A percentile compares a stretch with the other conserved stretches of the same genome.
phyloP scores from a whole-genome alignment of 2,329 filamentous ascomycete species.

The Aspergillus sclerotialis region DNA sequence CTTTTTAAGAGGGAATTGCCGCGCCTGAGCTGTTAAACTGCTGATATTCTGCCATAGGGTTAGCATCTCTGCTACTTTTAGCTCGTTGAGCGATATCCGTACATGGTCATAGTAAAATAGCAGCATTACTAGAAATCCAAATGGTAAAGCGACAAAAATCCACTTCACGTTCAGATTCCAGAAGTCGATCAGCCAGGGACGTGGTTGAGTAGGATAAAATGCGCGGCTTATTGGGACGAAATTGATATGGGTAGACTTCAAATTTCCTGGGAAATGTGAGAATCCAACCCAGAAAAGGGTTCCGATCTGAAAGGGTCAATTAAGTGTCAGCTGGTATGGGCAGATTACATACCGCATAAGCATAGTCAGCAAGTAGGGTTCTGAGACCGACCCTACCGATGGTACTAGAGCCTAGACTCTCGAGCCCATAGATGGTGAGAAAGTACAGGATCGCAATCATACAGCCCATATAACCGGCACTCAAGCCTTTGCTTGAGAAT shows the following conservation, averaged over 20 bases:
- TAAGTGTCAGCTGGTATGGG: background rate
- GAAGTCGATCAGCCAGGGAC: constrained; percentile 70
- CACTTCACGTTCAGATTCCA: constrained; percentile 66
- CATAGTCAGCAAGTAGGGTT: constrained; percentile 46
- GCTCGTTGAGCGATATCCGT: constrained; percentile 41
- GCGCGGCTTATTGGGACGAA: constrained; percentile 66
- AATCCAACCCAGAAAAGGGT: constrained; percentile 79
- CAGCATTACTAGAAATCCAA: constrained; percentile 70
- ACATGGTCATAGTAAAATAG: constrained; percentile 87
- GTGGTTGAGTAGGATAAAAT: constrained; percentile 65
- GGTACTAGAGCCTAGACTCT: constrained; percentile 44
- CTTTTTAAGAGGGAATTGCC: constrained; percentile 68
- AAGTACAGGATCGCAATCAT: constrained; percentile 47
- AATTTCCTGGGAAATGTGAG: constrained; percentile 69
- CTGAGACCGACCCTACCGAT: constrained; percentile 39
- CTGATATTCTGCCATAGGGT: constrained; percentile 5
- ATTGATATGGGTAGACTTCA: constrained; percentile 59
- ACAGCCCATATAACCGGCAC: constrained; percentile 42
- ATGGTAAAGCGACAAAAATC: constrained; percentile 72
- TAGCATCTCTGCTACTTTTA: constrained; percentile 1
- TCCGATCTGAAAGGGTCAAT: constrained; percentile 28
- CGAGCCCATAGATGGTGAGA: constrained; percentile 42
- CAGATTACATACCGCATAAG: constrained; percentile 38
- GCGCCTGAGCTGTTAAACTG: constrained; percentile 58
- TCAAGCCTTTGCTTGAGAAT: constrained; percentile 34